phyloP scores from a whole-genome alignment of 352 stramenopile genomes.

The Elongisporangium senticosum region DNA sequence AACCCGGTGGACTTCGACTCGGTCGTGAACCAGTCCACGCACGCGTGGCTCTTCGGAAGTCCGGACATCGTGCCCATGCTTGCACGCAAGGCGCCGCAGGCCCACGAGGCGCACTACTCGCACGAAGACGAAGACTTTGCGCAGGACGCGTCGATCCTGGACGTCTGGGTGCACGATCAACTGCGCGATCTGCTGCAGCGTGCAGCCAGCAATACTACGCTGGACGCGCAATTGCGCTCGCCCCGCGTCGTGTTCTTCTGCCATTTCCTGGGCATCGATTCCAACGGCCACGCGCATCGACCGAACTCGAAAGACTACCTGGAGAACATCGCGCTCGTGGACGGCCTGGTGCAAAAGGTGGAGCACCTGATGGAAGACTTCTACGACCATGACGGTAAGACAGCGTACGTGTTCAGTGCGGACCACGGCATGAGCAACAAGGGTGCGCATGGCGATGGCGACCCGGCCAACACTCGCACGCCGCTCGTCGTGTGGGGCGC shows the following conservation, averaged over 20 bases:
- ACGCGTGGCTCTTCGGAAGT: constrained; percentile 69
- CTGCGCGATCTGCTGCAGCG: constrained; percentile 37
- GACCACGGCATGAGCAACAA: constrained; percentile 85
- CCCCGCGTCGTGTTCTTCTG: constrained; percentile 70
- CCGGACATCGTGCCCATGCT: constrained; percentile 87
- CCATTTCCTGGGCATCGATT: constrained; percentile 82
- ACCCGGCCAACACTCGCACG: constrained; percentile 76
- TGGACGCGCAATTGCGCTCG: constrained; percentile 28
- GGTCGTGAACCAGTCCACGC: constrained; percentile 75
- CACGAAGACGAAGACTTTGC: constrained; percentile 80
- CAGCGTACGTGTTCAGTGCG: constrained; percentile 78
- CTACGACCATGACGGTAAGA: constrained; percentile 57
- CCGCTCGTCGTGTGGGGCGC: constrained; percentile 75
- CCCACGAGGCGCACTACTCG: constrained; percentile 65
- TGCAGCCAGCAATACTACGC: constrained; percentile 13
- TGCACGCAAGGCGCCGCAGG: constrained; percentile 63
- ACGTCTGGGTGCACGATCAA: constrained; percentile 70
- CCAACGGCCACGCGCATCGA: constrained; percentile 80
- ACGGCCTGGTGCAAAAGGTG: constrained; percentile 67
- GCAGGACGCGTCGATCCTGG: constrained; percentile 63
- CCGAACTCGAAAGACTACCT: constrained; percentile 73
- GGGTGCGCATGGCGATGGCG: constrained; percentile 74
- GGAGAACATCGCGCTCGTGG: constrained; percentile 80
- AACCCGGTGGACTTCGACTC: constrained; percentile 87
- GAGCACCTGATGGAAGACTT: constrained; percentile 56